phyloP scores from a whole-genome alignment of 140 eudicot genomes.

The Anethum foeniculum region DNA sequence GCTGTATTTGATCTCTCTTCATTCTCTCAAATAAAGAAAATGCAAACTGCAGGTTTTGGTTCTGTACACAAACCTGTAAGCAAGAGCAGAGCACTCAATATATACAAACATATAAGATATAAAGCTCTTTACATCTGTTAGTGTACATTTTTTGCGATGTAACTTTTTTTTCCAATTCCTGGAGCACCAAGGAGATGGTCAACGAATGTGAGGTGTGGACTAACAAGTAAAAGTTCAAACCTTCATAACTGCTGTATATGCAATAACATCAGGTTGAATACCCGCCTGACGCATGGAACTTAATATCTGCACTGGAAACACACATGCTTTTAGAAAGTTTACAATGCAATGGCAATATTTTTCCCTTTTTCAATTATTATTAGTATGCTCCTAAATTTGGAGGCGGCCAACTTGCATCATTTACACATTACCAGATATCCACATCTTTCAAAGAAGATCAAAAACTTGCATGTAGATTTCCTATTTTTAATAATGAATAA shows the following conservation, averaged over 20 bases:
- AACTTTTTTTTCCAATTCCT: background rate
- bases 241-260: slow-evolving; percentile 86
- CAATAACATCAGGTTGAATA: slow-evolving; percentile 73
- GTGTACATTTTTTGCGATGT: background rate
- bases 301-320: slow-evolving; percentile 70
- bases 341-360: background rate
- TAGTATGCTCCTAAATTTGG: background rate
- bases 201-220: background rate
- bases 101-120: background rate
- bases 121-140: background rate
- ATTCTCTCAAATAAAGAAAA: slow-evolving; percentile 68
- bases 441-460: background rate
- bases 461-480: background rate
- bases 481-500: background rate
- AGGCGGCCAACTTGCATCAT: background rate
- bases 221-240: slow-evolving; percentile 24
- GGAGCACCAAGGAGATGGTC: background rate
- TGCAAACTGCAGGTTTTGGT: slow-evolving; percentile 49
- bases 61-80: slow-evolving; percentile 74
- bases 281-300: slow-evolving; percentile 75
- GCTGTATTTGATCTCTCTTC: slow-evolving; percentile 66
- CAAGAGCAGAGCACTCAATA: slow-evolving; percentile 12
- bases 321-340: slow-evolving; percentile 15
- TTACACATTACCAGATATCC: background rate
- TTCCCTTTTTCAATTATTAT: background rate